Base-by-base conservation (phyloP, 192 early-diverging fungal species). In the Coemansia sp. region DNA sequence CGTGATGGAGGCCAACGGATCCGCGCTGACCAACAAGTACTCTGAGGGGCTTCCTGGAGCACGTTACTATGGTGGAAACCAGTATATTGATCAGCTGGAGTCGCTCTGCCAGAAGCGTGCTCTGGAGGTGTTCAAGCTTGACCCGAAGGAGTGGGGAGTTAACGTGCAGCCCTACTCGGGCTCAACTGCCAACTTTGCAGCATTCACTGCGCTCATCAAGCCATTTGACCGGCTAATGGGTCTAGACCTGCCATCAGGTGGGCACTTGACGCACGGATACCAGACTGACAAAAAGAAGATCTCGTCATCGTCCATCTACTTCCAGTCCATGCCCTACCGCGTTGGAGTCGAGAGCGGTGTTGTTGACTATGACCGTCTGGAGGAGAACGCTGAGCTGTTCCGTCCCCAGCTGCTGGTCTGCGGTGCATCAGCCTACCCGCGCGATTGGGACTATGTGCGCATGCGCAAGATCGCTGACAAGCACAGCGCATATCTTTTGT, bases 251-350 rank as follows among this genome's bases (percentile, higher is more conserved):
- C 94, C 98, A n/a, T 98, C 95, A 24, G 98, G 97, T 76, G 95
- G 95, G n/a, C 97, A 98, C 68, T 86, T 99, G 88, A 98, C 98
- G 56, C 98, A 99, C 84, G 98, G 98, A 31, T 97, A 97, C 82
- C 94, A 96, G 74, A 99, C 98, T 21, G 90, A 92, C 85, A 99
- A 99, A 89, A 99, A 98, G 89, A 99, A 98, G 93, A 93, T 99
- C 71, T 98, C 96, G 28, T 90, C 95, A 50, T 96, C 95, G 68
- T 97, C 98, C 34, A 98, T 99, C 85, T 98, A 97, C 90, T 99
- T 98, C 84, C 93, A 96, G 83, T 97, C 94, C 32, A 89, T 99
- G 87, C 95, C 96, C 55, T 99, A 99, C 86, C 94, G 95, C 75
- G 93, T 98, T 26, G 88, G 96, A 82, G 32, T 73, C 28, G 77